Evolutionary conservation across 164 flowering plant species (phyloP), one percentile per base, ranked within the genome.

Genomic region (Cinnamomum micranthum): DNA sequence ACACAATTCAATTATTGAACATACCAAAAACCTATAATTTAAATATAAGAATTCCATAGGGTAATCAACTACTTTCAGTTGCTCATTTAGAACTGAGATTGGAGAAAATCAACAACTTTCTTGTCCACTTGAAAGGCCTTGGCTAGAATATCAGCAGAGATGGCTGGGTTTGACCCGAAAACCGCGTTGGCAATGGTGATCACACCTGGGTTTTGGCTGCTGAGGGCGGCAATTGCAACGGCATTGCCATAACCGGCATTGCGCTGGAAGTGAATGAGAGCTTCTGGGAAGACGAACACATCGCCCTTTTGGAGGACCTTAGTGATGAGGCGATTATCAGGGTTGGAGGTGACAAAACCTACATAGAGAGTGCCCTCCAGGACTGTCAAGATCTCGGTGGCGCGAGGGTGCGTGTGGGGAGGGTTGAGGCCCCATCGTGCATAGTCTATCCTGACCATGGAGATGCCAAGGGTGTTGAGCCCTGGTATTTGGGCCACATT

Each of bases 171-270:
- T 0, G 73, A 47, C 13, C 73, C 63, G 6, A 70, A 70, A 2
- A 50, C 73, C 23, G 73, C 50, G 24, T 75, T 50, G 0, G 73
- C 73, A n/a, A 71, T 70, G 24, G 73, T 69, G 68, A 75, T 70
- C 60, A 75, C 63, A n/a, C 73, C 73, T 1, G 65, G 73, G 41
- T 60, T 51, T 22, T 69, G 60, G 14, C 71, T 9, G 15, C 73
- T 71, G 10, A 69, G 58, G 2, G 50, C 68, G 1, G 73, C 73
- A 6, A 70, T 41, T 9, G 73, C 73, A 17, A 70, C 5, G 4
- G 60, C 60, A 15, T 55, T 55, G 17, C 60, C 5, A 55, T 13
- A 6, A 2, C 60, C 6, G 6, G 60, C 60, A 4, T 55, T 55
- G 2, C 1, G 60, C 5, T 55, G 60, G 60, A 55, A 55, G 60